A percentile compares a stretch with the other conserved stretches of the same genome.
These are phyloP conservation scores for Hansenula lynferdii DNA, from an alignment of 1,139 yeast genomes.

Conservation along the genomic window DNA sequence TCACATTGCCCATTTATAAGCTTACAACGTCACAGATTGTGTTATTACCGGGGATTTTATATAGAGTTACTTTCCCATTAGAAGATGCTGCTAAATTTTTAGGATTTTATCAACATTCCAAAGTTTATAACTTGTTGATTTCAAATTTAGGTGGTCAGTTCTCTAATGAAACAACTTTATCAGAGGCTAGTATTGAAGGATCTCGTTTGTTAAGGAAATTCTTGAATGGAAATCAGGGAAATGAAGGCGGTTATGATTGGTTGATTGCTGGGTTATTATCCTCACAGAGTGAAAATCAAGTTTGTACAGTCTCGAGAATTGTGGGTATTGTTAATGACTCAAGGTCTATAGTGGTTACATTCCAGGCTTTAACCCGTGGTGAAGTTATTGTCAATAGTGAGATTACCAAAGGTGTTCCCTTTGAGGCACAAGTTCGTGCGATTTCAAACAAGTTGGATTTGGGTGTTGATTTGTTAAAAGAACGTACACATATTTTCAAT, in stretches of 20 bases:
- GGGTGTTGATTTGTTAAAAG: slow-evolving; percentile 20
- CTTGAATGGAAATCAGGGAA: slow-evolving; percentile 20
- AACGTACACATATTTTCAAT: slow-evolving; percentile 24
- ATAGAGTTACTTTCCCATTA: slow-evolving; percentile 47
- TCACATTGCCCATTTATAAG: slow-evolving; percentile 16
- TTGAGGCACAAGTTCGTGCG: slow-evolving; percentile 31
- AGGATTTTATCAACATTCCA: slow-evolving; percentile 22
- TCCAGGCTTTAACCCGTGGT: slow-evolving; percentile 54
- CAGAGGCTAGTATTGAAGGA: slow-evolving; percentile 24
- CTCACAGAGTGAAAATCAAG: slow-evolving; percentile 22
- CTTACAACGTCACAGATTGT: slow-evolving; percentile 30
- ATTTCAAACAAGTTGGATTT: slow-evolving; percentile 19
- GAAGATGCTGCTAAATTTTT: slow-evolving; percentile 46
- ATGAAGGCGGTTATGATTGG: slow-evolving; percentile 28
- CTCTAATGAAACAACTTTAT: no score
- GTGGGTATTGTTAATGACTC: slow-evolving; percentile 45
- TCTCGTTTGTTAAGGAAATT: slow-evolving; percentile 21
- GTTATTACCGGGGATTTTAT: slow-evolving; percentile 56
- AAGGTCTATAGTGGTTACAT: slow-evolving; percentile 40
- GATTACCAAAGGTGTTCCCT: slow-evolving; percentile 22
- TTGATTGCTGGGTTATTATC: slow-evolving; percentile 29
- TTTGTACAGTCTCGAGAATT: slow-evolving; percentile 45
- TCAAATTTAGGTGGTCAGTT: no score
- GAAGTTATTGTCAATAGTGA: slow-evolving; percentile 15
- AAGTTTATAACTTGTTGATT: slow-evolving; percentile 18